Evolutionary conservation across 352 stramenopile genomes (phyloP), one percentile per base, ranked within the genome.

Genomic region (Phytopythium aichiense): DNA sequence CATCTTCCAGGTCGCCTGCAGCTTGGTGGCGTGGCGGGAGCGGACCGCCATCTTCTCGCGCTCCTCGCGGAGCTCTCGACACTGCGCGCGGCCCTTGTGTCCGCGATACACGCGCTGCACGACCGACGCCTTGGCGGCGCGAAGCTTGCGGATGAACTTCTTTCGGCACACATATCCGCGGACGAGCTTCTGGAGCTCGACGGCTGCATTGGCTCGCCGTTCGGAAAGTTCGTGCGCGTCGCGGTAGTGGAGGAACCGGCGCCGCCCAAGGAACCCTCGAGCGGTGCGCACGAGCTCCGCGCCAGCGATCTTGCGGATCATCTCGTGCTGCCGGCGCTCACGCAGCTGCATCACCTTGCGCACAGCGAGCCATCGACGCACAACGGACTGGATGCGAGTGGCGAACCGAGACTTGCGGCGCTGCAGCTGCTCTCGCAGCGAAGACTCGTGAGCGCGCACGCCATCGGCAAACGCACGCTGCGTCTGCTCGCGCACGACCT

Each of bases 1-100:
- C 89, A 97, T 98, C 12, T 79, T 80, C 85, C 88, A 98, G 1
- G 87, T 91, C 22, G 89, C 81, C 64, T 98, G 92, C 28, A 98
- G 49, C 58, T 89, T 94, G 6, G 85, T 73, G 11, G 90, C 89
- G 15, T 91, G 67, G 55, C 76, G 77, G 7, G 72, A 61, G 0
- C 86, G 69, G 18, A 74, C 63, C 20, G 68, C 58, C 4, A 72
- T 61, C 4, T 67, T 54, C 30, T 75, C 69, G 25, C 76, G 71
- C 7, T 78, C 66, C 18, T 76, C 66, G 2, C 87, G 76, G 12
- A 92, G 56, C 48, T 60, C 58, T 20, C 63, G 50, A 38, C 76
- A 87, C 25, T 65, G 68, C 11, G 49, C 45, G 2, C 89, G 73
- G 4, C 86, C 89, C 12, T 68, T 54, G 38, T 93, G 69, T 4